phyloP scores from a whole-genome alignment of 495 filamentous ascomycete species.

The Lepraria neglecta region DNA sequence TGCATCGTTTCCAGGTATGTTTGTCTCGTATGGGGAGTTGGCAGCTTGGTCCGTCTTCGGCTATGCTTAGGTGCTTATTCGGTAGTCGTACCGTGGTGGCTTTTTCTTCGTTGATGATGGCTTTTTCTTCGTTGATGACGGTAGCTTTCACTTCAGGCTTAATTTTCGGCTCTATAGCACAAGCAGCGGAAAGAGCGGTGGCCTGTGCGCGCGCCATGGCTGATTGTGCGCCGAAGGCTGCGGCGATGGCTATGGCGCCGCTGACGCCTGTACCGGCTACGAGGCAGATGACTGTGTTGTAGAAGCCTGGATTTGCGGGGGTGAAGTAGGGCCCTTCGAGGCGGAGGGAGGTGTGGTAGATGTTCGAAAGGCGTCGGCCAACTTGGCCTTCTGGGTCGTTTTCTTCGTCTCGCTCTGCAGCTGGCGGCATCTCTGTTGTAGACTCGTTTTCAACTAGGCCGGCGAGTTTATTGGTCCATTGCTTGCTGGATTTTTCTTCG shows the following conservation, averaged over 20 bases:
- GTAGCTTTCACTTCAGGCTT: background rate
- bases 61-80: background rate
- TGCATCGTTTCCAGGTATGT: conserved; percentile 26
- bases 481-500: conserved; percentile 14
- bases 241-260: conserved; percentile 31
- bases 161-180: no score
- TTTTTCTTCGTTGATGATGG: background rate
- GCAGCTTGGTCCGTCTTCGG: background rate
- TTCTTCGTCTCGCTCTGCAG: background rate
- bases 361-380: background rate
- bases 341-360: conserved; percentile 25
- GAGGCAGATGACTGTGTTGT: conserved; percentile 31
- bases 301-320: conserved; percentile 30
- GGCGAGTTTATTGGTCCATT: conserved; percentile 30
- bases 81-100: background rate
- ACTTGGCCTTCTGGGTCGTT: background rate
- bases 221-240: conserved; percentile 24
- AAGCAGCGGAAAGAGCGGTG: background rate
- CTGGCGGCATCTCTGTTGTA: background rate
- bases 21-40: background rate
- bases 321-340: conserved; percentile 37
- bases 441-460: conserved; percentile 21
- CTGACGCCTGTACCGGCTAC: conserved; percentile 34
- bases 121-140: no score
- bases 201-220: background rate